These are phyloP conservation scores for Leccinum pallidistipes DNA, from an alignment of 1,284 basidiomycete species.

Conservation along the genomic window DNA sequence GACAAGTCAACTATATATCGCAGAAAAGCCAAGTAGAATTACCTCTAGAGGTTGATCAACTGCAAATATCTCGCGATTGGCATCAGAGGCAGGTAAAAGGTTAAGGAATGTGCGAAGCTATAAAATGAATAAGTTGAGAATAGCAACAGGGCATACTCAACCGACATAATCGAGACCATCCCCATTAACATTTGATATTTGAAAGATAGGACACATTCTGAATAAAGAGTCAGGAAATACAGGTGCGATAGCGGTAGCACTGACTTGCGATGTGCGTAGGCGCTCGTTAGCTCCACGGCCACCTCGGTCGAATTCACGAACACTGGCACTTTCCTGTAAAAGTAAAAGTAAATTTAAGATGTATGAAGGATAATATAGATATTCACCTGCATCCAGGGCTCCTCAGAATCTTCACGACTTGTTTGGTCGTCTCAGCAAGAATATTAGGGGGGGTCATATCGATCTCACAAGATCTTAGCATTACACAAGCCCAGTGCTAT, in stretches of 20 bases:
- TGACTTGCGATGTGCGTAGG: constrained; percentile 46
- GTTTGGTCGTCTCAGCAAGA: constrained; percentile 86
- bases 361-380: constrained; percentile 2
- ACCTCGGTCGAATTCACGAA: constrained; percentile 76
- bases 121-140: constrained; percentile 11
- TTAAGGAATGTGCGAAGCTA: constrained; percentile 85
- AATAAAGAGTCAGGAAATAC: constrained; percentile 13
- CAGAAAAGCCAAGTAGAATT: constrained; percentile 8
- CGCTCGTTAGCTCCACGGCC: constrained; percentile 75
- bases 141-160: constrained; percentile 6
- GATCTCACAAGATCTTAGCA: constrained; percentile 47
- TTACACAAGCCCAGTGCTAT: neutral
- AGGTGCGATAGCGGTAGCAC: neutral
- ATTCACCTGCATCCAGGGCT: constrained; percentile 88
- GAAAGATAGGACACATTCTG: constrained; percentile 91
- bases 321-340: constrained; percentile 67
- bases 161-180: constrained; percentile 79
- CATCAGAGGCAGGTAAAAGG: constrained; percentile 81
- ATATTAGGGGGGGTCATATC: constrained; percentile 98
- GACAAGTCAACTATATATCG: constrained; percentile 9
- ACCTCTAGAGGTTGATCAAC: constrained; percentile 89
- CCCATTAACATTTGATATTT: constrained; percentile 94
- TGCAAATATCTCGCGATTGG: constrained; percentile 76
- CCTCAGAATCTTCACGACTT: constrained; percentile 90
- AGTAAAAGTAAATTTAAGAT: neutral